Evolutionary conservation across 2,329 filamentous ascomycete genomes (phyloP), one percentile per base, ranked within the genome.

Genomic region (Rhynchosporium graminicola): DNA sequence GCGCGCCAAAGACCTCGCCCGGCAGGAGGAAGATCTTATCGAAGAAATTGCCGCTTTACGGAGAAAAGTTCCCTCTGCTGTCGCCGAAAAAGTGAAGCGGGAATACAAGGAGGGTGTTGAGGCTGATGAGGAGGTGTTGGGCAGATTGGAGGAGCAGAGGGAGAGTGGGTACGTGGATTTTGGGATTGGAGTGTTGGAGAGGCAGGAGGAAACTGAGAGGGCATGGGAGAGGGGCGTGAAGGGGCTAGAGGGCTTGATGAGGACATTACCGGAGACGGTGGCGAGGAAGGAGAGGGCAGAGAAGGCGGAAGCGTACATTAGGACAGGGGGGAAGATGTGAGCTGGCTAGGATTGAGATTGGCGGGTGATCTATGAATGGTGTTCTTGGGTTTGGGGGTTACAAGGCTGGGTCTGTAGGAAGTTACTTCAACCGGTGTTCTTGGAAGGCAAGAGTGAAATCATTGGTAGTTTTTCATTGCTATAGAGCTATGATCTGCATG

Each of bases 241-340:
- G 54, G 80, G 78, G 15, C 69, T 88, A 60, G 81, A 76, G 3
- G 74, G 79, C 66, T 67, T 88, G 61, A 86, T 86, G 77, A 79
- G 79, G 69, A 82, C 83, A 42, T 83, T 88, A 82, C 84, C 86
- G 15, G 80, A 83, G 26, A 82, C 83, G 3, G 83, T 86, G 70
- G 86, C 86, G 59, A 83, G 80, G 74, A 87, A 87, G 82, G 85
- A 88, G 77, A 79, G 85, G 74, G 86, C 86, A 62, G 78, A 82
- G 65, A 80, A 82, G 15, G 86, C 84, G 13, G 74, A 71, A 59
- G 67, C 63, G n/a, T 74, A 74, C 69, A 67, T 74, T n/a, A 54
- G 69, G 29, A 59, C 63, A 51, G 47, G 60, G 33, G 65, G 63
- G n/a, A 67, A 50, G 58, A 60, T 38, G 26, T 60, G 46, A 43